A percentile compares a stretch with the other conserved stretches of the same genome.
Conservation (phyloP, 306 rosid species). For the Chamaecrista fasciculata region DNA sequence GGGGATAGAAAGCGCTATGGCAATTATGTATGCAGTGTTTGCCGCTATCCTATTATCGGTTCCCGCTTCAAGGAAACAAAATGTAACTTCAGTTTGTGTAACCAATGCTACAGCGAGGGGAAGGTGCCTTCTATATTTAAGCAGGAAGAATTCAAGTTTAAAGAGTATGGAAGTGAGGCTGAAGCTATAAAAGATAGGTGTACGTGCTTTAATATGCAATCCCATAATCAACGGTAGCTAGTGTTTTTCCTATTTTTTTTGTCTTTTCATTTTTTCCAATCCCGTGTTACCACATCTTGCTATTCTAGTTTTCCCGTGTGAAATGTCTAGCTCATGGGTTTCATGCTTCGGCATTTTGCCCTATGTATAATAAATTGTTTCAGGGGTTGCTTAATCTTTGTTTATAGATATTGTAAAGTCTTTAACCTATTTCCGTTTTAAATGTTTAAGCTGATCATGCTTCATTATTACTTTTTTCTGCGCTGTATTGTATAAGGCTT, state of each 20-base stretch:
- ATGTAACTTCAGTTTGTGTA: conserved; percentile 85
- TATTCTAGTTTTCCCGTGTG: conserved; percentile 64
- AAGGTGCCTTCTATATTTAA: conserved; percentile 90
- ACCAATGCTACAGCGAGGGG: conserved; percentile 96
- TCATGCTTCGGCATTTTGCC: conserved; percentile 35
- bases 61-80: conserved; percentile 88
- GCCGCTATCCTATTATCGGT: conserved; percentile 87
- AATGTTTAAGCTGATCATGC: conserved; percentile 23
- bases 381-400: conserved; percentile 36
- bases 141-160: conserved; percentile 91
- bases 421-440: not conserved
- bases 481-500: conserved; percentile 5
- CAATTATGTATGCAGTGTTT: conserved; percentile 65
- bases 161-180: conserved; percentile 76
- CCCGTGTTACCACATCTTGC: conserved; percentile 44
- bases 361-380: conserved; percentile 55
- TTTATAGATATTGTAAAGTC: conserved; percentile 36
- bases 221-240: conserved; percentile 57
- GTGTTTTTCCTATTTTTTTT: conserved; percentile 25
- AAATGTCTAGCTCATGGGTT: conserved; percentile 54
- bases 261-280: conserved; percentile 24
- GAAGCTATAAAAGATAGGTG: conserved; percentile 90
- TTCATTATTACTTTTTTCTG: conserved; percentile 16
- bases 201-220: conserved; percentile 70
- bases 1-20: conserved; percentile 96